phyloP scores from a whole-genome alignment of 257 asterid species.

The Capsicum chinense region DNA sequence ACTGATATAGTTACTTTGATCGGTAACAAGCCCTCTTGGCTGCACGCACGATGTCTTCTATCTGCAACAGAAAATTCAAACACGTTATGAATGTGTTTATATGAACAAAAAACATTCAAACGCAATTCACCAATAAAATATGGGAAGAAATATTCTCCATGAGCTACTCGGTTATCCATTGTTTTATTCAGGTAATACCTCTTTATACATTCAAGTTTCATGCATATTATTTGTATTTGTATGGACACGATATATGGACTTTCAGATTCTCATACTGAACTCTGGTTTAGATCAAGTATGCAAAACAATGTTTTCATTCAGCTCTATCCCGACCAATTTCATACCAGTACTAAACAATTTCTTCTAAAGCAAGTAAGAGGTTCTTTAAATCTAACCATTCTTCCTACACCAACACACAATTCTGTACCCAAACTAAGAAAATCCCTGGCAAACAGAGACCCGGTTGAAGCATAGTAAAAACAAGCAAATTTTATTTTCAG shows the following conservation, averaged over 20 bases:
- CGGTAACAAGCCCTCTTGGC: constrained; percentile 44
- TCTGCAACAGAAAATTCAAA: constrained; percentile 24
- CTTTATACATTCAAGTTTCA: neutral
- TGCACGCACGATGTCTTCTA: constrained; percentile 48
- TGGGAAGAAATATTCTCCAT: neutral
- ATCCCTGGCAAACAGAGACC: neutral
- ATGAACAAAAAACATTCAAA: neutral
- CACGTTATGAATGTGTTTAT: neutral
- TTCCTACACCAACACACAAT: neutral
- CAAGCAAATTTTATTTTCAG: neutral
- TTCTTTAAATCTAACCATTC: neutral
- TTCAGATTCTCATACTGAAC: neutral
- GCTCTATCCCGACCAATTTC: neutral
- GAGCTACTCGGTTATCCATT: neutral
- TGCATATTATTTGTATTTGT: constrained; percentile 1
- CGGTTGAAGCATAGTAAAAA: neutral
- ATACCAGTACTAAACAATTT: neutral
- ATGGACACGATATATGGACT: constrained; percentile 4
- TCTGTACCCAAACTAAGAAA: neutral
- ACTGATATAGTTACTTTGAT: constrained; percentile 30
- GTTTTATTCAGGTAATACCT: neutral
- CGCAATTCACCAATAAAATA: neutral
- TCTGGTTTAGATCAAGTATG: neutral
- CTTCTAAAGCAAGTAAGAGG: neutral
- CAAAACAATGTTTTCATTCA: neutral